Evolutionary conservation across 2,329 filamentous ascomycete genomes (phyloP).

Genomic region (Thelonectria olida): DNA sequence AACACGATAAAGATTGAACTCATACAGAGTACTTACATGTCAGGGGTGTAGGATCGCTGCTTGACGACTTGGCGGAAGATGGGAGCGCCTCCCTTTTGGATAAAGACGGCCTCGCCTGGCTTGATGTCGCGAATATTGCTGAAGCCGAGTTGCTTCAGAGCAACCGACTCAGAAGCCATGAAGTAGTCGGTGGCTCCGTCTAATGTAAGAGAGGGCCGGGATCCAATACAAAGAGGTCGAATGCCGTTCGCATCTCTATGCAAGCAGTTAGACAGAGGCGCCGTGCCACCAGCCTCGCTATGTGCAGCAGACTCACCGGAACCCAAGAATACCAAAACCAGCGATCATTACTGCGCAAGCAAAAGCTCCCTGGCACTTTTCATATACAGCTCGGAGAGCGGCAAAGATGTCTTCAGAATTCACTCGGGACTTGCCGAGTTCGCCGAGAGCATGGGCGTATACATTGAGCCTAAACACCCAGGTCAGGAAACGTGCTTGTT

Average conservation of each 20-base stretch:
- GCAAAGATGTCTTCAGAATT: slow-evolving; percentile 80
- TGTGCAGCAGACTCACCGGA: slow-evolving; percentile 71
- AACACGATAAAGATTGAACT: too few species aligned
- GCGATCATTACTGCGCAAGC: slow-evolving; percentile 86
- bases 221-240: slow-evolving; percentile 82
- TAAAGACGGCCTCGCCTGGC: slow-evolving; percentile 86
- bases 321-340: slow-evolving; percentile 81
- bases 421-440: slow-evolving; percentile 82
- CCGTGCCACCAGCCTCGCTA: too few species aligned
- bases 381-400: slow-evolving; percentile 76
- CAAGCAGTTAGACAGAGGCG: slow-evolving; percentile 31
- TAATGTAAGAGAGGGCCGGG: slow-evolving; percentile 70
- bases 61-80: slow-evolving; percentile 79
- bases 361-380: slow-evolving; percentile 77
- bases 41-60: slow-evolving; percentile 77
- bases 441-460: slow-evolving; percentile 83
- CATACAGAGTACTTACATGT: slow-evolving; percentile 46
- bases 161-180: slow-evolving; percentile 89
- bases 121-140: slow-evolving; percentile 78
- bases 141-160: slow-evolving; percentile 84
- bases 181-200: slow-evolving; percentile 81
- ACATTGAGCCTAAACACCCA: slow-evolving; percentile 70
- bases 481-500: not conserved
- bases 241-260: slow-evolving; percentile 68
- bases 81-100: slow-evolving; percentile 79